Conservation (phyloP, 345 rosid species). For the Populus pruinosa region DNA sequence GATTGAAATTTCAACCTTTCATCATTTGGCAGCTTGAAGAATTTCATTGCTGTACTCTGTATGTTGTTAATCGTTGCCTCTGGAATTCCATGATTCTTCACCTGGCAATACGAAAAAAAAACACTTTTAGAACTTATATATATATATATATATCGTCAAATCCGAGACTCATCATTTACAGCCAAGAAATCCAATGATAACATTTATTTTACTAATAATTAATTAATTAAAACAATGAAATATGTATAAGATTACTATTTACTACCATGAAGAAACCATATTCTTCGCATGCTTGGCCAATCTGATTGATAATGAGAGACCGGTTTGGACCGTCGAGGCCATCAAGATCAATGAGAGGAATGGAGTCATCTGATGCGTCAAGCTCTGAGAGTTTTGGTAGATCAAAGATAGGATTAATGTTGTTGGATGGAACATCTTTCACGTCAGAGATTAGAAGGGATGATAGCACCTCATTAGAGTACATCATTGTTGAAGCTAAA, state of each 20-base stretch:
- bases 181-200: too few species aligned
- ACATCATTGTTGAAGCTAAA: too few species aligned
- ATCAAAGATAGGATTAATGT: constrained; percentile 54
- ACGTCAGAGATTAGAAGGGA: constrained; percentile 30
- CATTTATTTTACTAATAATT: too few species aligned
- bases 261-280: constrained; percentile 69
- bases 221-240: too few species aligned
- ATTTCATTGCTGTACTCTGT: constrained; percentile 39
- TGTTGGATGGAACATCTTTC: constrained; percentile 46
- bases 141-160: too few species aligned
- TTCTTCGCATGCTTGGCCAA: constrained; percentile 48
- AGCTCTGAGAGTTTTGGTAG: constrained; percentile 57
- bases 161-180: too few species aligned
- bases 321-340: constrained; percentile 46
- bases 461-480: too few species aligned
- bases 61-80: constrained; percentile 33
- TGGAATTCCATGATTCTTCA: constrained; percentile 65
- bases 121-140: too few species aligned
- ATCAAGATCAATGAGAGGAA: constrained; percentile 60
- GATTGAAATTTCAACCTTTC: constrained; percentile 69
- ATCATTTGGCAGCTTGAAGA: constrained; percentile 56
- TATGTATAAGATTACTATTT: too few species aligned
- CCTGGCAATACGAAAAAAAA: constrained; percentile 22
- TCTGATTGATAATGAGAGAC: constrained; percentile 29
- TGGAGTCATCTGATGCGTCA: constrained; percentile 28